Base-by-base conservation (phyloP, 2,329 filamentous ascomycete species). In the Hymenoscyphus fructigenus region DNA sequence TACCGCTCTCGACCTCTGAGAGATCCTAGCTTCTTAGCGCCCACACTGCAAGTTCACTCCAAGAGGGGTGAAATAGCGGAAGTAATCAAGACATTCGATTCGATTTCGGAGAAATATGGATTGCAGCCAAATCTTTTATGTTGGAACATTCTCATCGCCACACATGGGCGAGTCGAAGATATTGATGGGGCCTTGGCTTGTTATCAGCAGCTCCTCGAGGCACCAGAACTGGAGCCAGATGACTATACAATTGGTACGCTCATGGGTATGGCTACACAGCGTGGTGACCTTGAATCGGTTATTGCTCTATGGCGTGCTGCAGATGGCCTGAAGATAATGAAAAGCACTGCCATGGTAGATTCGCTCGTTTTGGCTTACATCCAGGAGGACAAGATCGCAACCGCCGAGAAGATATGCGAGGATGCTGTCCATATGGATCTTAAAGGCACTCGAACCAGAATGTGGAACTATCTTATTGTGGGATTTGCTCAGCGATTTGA, bases 391-490 rank as follows among this genome's bases (percentile, higher is more conserved):
- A 77, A 80, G 47, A 77, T 83, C 55, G 70, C 76, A 12, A 80
- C 86, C 70, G 89, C 89, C 3, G 83, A 88, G 74, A 78, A 78
- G 47, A 79, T 91, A 59, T 85, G 88, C 36, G 74, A 84, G 59
- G 83, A 84, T 56, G 83, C 87, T 36, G 79, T 88, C 26, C 76
- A 77, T 14, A 80, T 82, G 66, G 78, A 80, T 15, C 75, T 86
- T 0, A 74, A 81, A 20, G 82, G 86, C 1, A 79, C 82, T 1
- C 79, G 84, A 26, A 88, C 88, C 1, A 80, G 82, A 36, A 85
- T 92, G 73, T 97, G 91, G 91, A 97, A 97, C 73, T 82, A 86
- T 61, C 78, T 97, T 36, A 79, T 97, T 4, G 82, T 84, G 63
- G 85, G 89, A 66, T 84, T 92, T 75, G 91, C 91, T 6, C 79